Percentiles rank a stretch among this genome's conserved stretches.
phyloP scores from a whole-genome alignment of 768 basidiomycete species.

The Rhodosporidiobolus sp. region DNA sequence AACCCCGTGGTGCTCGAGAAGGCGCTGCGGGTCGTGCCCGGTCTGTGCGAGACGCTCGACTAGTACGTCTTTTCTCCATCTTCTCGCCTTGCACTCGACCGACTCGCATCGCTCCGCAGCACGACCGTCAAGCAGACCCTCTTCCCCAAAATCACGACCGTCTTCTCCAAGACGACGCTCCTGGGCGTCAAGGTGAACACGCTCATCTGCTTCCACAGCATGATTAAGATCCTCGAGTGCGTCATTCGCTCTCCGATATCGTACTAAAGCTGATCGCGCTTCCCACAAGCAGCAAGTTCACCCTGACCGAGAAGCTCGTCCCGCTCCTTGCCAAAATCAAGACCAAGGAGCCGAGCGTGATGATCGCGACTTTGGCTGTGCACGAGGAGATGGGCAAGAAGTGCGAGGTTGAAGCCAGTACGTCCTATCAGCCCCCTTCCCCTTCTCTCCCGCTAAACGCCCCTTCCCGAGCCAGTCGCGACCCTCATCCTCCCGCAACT shows the following conservation, averaged over 20 bases:
- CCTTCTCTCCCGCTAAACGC: slow-evolving; percentile 55
- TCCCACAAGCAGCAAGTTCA: slow-evolving; percentile 55
- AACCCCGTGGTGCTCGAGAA: slow-evolving; percentile 87
- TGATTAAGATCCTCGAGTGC: slow-evolving; percentile 79
- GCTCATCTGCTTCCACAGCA: slow-evolving; percentile 70
- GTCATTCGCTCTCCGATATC: neutral
- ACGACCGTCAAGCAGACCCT: slow-evolving; percentile 63
- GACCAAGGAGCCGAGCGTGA: slow-evolving; percentile 92
- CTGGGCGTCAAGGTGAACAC: slow-evolving; percentile 83
- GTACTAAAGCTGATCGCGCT: neutral
- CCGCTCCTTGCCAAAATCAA: slow-evolving; percentile 90
- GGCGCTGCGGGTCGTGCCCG: slow-evolving; percentile 76
- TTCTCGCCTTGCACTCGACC: too few species aligned
- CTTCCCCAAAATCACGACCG: slow-evolving; percentile 57
- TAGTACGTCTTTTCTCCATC: slow-evolving; percentile 51
- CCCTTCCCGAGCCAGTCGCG: slow-evolving; percentile 79
- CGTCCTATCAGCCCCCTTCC: slow-evolving; percentile 17
- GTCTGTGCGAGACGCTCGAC: slow-evolving; percentile 83
- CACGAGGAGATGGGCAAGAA: slow-evolving; percentile 44
- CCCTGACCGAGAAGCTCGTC: slow-evolving; percentile 90
- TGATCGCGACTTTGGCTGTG: slow-evolving; percentile 56
- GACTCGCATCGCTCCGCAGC: neutral
- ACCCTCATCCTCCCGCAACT: slow-evolving; percentile 82
- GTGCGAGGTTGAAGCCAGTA: slow-evolving; percentile 45
- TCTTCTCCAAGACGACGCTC: slow-evolving; percentile 88